Evolutionary conservation across 1,284 basidiomycete genomes (phyloP).

Genomic region (Puccinia horiana): DNA sequence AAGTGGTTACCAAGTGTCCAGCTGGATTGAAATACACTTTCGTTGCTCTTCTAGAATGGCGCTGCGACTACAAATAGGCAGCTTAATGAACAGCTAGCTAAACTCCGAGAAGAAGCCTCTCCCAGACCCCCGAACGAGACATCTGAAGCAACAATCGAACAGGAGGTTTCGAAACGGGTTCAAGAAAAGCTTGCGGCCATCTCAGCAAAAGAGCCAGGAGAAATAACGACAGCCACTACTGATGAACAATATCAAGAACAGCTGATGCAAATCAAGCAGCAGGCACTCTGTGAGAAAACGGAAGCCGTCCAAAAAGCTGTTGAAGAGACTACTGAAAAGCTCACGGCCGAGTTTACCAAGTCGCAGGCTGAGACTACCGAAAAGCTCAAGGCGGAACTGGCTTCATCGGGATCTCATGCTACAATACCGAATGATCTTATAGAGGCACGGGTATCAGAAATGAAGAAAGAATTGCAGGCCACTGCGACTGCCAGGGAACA

Average conservation of each 20-base stretch:
- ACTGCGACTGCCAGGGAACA: neutral
- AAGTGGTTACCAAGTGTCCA: neutral
- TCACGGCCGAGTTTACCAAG: slow-evolving; percentile 28
- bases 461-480: slow-evolving; percentile 35
- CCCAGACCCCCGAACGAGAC: neutral
- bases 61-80: slow-evolving; percentile 6
- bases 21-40: neutral
- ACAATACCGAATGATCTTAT: slow-evolving; percentile 7
- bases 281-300: slow-evolving; percentile 25
- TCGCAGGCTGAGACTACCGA: slow-evolving; percentile 19
- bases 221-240: neutral
- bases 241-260: slow-evolving; percentile 22
- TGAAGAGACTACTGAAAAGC: slow-evolving; percentile 26
- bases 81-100: slow-evolving; percentile 12
- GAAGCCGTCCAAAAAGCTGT: slow-evolving; percentile 29
- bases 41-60: slow-evolving; percentile 7
- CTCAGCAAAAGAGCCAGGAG: neutral
- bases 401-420: neutral
- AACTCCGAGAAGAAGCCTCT: slow-evolving; percentile 17
- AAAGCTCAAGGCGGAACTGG: slow-evolving; percentile 39
- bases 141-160: slow-evolving; percentile 22
- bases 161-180: slow-evolving; percentile 37
- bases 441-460: slow-evolving; percentile 9
- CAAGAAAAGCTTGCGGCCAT: slow-evolving; percentile 29
- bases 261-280: slow-evolving; percentile 12